Conservation (phyloP, 176 grass and related monocot species). For the Aegilops sharonensis region DNA sequence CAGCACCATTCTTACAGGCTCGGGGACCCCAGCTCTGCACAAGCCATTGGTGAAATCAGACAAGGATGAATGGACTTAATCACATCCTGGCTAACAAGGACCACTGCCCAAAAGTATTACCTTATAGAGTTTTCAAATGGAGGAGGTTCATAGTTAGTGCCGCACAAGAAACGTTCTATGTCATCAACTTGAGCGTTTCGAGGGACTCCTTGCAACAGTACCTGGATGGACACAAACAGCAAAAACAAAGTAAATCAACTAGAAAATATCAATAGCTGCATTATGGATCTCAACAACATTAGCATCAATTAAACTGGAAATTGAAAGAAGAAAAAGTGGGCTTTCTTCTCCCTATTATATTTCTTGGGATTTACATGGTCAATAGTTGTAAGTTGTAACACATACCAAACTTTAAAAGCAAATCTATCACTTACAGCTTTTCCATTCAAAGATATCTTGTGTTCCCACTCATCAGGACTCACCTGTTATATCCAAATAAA, state of each 20-base stretch:
- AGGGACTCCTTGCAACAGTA: slow-evolving; percentile 84
- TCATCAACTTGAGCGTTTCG: slow-evolving; percentile 60
- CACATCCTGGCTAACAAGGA: slow-evolving; percentile 18
- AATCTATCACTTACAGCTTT: slow-evolving; percentile 80
- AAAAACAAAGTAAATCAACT: not conserved
- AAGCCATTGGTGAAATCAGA: slow-evolving; percentile 16
- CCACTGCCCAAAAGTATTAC: slow-evolving; percentile 17
- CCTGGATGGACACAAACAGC: slow-evolving; percentile 30
- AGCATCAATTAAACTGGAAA: not conserved
- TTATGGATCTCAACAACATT: not conserved
- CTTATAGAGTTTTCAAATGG: slow-evolving; percentile 62
- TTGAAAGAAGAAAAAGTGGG: not conserved
- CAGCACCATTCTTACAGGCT: slow-evolving; percentile 56
- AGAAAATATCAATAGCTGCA: not conserved
- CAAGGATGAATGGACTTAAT: not conserved
- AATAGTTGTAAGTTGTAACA: not conserved
- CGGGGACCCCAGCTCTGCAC: slow-evolving; percentile 53
- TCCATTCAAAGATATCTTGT: slow-evolving; percentile 55
- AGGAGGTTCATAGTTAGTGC: slow-evolving; percentile 61
- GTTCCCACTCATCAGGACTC: slow-evolving; percentile 62
- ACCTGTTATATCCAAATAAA: slow-evolving; percentile 46
- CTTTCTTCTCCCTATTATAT: not conserved
- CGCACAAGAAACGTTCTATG: slow-evolving; percentile 79
- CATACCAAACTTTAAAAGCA: slow-evolving; percentile 14
- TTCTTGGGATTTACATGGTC: slow-evolving; percentile 11